Base-by-base conservation (phyloP, 257 asterid species). In the Marsdenia floribunda region DNA sequence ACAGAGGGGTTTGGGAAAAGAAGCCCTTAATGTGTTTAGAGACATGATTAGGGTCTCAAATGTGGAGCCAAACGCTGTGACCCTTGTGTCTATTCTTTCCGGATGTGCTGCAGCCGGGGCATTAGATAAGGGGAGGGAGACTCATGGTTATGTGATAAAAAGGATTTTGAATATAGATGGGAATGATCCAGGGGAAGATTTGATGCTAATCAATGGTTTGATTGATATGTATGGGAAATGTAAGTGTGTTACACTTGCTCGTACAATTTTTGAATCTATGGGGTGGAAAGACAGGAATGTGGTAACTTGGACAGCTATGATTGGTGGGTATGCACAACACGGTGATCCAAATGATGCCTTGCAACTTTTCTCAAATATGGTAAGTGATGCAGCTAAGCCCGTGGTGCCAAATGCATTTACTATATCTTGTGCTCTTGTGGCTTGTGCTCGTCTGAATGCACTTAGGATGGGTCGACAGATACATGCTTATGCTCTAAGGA, bases 231-330 rank as follows among this genome's bases (percentile, higher is more conserved):
- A 93, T 71, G 92, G 93, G 1, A 93, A 93, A 79, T 90, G 96
- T 86, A 86, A 85, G 83, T 76, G 80, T 69, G 69, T 90, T 61
- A 74, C 49, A 70, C 72, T 76, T 52, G 94, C 97, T 47, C 87
- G 82, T 12, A 75, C 80, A 61, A 85, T 93, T 75, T 90, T 93
- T 73, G 89, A 90, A 76, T 81, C 82, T 11, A 78, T 90, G 70
- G 88, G 78, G 29, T 42, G 72, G 68, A 75, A 77, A 63, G 80
- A 82, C 54, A 83, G 92, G 80, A 85, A 86, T 81, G 97, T 93
- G 83, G 98, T 93, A 50, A 88, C 97, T 13, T 93, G 98, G 98
- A 93, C 96, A 6, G 92, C 81, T 73, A 87, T 93, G 96, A 93
- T 93, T 58, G 97, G 96, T 33, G 98, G 96, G 33, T 85, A 84